Percentiles rank a stretch among this genome's conserved stretches.
Conservation (phyloP, 129 eudicot species). For the Rutidosis leptorrhynchoides region DNA sequence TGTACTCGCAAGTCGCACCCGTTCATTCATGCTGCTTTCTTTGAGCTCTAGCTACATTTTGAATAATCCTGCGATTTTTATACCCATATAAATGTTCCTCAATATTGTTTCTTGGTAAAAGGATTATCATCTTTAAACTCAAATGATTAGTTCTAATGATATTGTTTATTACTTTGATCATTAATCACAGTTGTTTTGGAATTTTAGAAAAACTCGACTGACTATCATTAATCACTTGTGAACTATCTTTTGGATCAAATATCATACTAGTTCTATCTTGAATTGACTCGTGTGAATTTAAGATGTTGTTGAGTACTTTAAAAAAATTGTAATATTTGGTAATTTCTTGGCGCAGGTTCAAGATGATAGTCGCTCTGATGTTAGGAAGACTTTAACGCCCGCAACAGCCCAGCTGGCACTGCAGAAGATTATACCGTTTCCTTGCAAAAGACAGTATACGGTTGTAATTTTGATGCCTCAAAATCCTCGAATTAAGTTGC, state of each 20-base stretch:
- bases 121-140: neutral
- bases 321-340: neutral
- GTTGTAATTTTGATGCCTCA: conserved; percentile 85
- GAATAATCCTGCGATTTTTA: neutral
- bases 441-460: conserved; percentile 85
- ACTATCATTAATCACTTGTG: conserved; percentile 3
- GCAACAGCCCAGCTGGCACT: conserved; percentile 68
- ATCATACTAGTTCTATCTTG: conserved; percentile 7
- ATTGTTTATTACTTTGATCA: neutral
- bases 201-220: neutral
- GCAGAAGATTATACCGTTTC: conserved; percentile 73
- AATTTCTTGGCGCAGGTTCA: conserved; percentile 49
- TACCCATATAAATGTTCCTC: neutral
- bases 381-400: conserved; percentile 59
- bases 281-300: neutral
- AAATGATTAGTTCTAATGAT: neutral
- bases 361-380: conserved; percentile 69
- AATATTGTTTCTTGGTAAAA: neutral
- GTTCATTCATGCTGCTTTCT: neutral
- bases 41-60: conserved; percentile 4
- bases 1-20: neutral
- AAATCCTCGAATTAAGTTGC: conserved; percentile 40
- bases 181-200: conserved; percentile 1
- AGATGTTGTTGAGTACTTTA: neutral
- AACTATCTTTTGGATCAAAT: conserved; percentile 4